Conservation (phyloP, 2,329 filamentous ascomycete species). For the Ophiostoma perfectum region DNA sequence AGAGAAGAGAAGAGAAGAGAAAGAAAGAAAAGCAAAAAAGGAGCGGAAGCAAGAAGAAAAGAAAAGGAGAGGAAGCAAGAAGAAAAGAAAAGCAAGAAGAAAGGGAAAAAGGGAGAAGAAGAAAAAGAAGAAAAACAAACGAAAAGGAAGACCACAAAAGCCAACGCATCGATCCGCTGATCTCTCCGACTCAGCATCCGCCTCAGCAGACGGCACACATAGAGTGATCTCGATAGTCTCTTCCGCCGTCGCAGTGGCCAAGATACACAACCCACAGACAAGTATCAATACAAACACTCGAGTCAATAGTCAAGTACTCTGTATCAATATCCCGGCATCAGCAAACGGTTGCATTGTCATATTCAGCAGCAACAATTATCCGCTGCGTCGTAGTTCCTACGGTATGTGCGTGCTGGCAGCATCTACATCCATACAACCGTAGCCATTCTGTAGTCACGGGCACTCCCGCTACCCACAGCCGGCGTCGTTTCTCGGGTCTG, state of each 20-base stretch:
- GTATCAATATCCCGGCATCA: too few relatives aligned
- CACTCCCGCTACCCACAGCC: neutral
- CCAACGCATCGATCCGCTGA: neutral
- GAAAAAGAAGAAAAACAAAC: neutral
- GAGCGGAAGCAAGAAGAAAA: neutral
- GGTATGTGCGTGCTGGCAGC: too few relatives aligned
- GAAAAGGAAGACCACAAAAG: neutral
- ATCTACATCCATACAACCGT: too few relatives aligned
- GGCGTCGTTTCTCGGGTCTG: slow-evolving; percentile 2
- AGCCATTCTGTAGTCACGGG: slow-evolving; percentile 4
- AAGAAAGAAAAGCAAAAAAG: neutral
- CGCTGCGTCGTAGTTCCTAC: neutral
- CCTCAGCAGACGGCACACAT: neutral
- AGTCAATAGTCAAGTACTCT: too few relatives aligned
- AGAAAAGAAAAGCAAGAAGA: neutral
- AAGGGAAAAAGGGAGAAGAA: neutral
- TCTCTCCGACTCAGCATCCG: neutral
- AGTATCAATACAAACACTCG: too few relatives aligned
- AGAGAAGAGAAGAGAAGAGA: neutral
- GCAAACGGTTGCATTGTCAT: neutral
- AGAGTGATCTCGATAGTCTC: neutral
- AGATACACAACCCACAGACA: too few relatives aligned
- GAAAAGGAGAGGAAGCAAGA: neutral
- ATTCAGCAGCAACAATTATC: neutral
- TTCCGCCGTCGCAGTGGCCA: slow-evolving; percentile 1